Base-by-base conservation (phyloP, 2,329 filamentous ascomycete species). In the Colletotrichum sp. region DNA sequence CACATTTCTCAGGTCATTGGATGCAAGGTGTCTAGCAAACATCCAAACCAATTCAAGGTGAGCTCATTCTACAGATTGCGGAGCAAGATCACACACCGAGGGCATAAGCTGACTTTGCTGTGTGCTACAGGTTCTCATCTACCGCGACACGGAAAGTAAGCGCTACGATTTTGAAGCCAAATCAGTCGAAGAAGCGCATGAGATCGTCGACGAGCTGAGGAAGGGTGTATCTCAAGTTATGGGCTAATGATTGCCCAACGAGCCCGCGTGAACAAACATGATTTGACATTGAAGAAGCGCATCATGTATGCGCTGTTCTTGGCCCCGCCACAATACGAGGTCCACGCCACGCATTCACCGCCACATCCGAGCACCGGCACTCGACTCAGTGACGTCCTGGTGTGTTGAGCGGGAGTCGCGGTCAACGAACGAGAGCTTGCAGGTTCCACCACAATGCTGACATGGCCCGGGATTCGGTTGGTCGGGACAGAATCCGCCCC, bases 81-180 rank as follows among this genome's bases (percentile, higher is more conserved):
- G 14, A 43, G 28, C 43, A 36, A 14, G 39, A 26, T 72, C 52
- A 14, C 55, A 59, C 24, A 9, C 24, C 28, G 12, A 13, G n/a
- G 26, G 12, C 52, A 55, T 28, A 55, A 21, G 61, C 74, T 76
- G 32, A 76, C 66, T 39, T 36, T 57, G 14, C 24, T 24, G 43
- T 16, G 48, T 39, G 7, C 26, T 24, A 16, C 26, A 93, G 91
- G 86, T 93, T 28, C 88, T 95, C 69, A 93, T 96, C 26, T 96
- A 94, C 83, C 93, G 93, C 82, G 92, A 93, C 65, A 91, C 92
- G 3, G 95, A 96, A 85, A 93, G 90, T 77, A 96, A 96, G 85
- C 86, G 95, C 76, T 97, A 97, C 84, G 95, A 97, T 78, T 97
- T 97, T 82, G 95, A 96, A 84, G 92, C 94, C n/a, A 91, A 90